Evolutionary conservation across 148 eudicot genomes (phyloP), one percentile per base, ranked within the genome.

Genomic region (Rhododendron kiyosumense): DNA sequence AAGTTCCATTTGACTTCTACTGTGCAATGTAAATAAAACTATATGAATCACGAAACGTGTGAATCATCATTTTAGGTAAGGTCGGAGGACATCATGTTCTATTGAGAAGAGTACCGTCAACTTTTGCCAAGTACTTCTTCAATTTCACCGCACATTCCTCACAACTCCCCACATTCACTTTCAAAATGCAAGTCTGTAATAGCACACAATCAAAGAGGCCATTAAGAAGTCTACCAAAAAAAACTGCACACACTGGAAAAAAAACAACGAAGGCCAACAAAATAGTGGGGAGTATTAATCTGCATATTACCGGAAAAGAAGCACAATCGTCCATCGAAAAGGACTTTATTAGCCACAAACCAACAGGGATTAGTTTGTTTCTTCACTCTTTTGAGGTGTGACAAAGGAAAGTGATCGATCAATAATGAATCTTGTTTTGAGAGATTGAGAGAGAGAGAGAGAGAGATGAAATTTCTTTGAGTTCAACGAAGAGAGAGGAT

Each of bases 161-260:
- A 26, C 84, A 59, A 20, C 51, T 9, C 43, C 14, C 30, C 28
- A 82, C 5, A 61, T 82, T 24, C 51, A 82, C 84, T 61, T 36
- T 57, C 84, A 82, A 82, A 57, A 38, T 71, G 65, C 74, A 59
- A 61, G 51, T 82, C 74, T 82, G 49, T 45, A 81, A 46, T 10
- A 79, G 5, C 36, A 26, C 15, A 26, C 11, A 45, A 30, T 51
- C 49, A 10, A 22, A 24, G 24, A 24, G 3, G 12, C 3, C 38
- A 14, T 32, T 77, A 77, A 41, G n/a, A 77, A 20, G 14, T 20
- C 28, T 18, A 8, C 24, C 61, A 18, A 54, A 17, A 77, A 77
- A 38, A 77, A 20, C 8, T 43, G 15, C n/a, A 1, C 77, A 28
- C 34, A 30, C 24, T 0, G 0, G 0, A 5, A 6, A 41, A 41